phyloP scores from a whole-genome alignment of 2,329 filamentous ascomycete species.

The Colletotrichum orbiculare region DNA sequence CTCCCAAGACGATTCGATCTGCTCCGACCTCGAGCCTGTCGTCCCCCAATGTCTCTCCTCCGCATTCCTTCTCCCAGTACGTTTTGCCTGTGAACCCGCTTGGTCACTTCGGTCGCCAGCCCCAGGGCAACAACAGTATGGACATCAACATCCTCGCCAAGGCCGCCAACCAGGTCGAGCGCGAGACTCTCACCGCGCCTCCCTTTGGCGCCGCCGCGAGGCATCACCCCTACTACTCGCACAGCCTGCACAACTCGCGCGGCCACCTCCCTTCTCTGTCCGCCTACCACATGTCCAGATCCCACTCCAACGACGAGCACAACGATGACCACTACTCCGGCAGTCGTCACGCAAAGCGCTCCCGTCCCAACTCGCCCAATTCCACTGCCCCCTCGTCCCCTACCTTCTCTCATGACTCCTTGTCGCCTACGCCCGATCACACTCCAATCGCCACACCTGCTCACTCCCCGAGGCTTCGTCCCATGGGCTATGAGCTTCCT shows the following conservation, averaged over 20 bases:
- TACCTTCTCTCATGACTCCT: conserved; percentile 94
- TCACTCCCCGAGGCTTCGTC: conserved; percentile 90
- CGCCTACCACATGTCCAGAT: conserved; percentile 93
- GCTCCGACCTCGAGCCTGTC: conserved; percentile 86
- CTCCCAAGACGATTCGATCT: conserved; percentile 85
- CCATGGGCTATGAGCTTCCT: conserved; percentile 84
- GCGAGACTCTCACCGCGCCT: conserved; percentile 59
- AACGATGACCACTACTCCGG: conserved; percentile 81
- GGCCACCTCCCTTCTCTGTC: conserved; percentile 80
- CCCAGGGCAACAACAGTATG: conserved; percentile 50
- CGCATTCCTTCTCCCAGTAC: conserved; percentile 86
- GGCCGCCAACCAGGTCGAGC: conserved; percentile 70
- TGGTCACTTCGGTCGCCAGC: conserved; percentile 52
- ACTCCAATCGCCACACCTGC: conserved; percentile 98
- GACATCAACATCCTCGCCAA: conserved; percentile 72
- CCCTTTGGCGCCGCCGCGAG: conserved; percentile 56
- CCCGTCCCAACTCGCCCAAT: conserved; percentile 91
- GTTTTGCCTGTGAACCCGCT: conserved; percentile 58
- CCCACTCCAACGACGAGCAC: conserved; percentile 83
- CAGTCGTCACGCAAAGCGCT: conserved; percentile 82
- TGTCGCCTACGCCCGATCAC: conserved; percentile 95
- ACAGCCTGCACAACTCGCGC: conserved; percentile 60
- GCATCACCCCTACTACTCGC: conserved; percentile 66
- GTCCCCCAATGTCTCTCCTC: conserved; percentile 96
- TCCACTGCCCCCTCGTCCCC: conserved; percentile 96